Base-by-base conservation (phyloP, 371 early-diverging fungal genomes). In the Catenaria anguillulae region DNA sequence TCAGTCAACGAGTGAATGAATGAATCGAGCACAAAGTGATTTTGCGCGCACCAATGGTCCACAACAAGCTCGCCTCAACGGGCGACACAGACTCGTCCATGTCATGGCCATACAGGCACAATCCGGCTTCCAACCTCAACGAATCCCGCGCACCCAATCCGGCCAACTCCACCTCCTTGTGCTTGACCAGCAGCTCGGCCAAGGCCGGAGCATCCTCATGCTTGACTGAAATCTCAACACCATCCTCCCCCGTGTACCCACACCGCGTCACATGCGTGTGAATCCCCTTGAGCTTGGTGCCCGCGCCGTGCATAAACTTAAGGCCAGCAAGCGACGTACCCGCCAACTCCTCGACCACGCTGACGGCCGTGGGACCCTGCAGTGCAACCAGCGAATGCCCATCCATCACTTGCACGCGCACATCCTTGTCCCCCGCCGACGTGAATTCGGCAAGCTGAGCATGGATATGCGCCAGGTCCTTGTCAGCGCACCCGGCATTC, bases 221-320 rank as follows among this genome's bases (percentile, higher is more conserved):
- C 33, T 88, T 83, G 60, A 97, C 82, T 17, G 92, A 90, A 65
- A 95, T 87, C 87, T 97, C 98, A 69, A 97, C 96, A n/a, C 98
- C 98, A 73, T 97, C 98, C 74, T 97, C 98, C 59, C 98, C 98
- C 61, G 98, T 97, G 77, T 97, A 97, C 29, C 98, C 98, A 37
- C 90, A 92, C 46, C 98, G 86, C 43, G 96, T 88, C 36, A 95
- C 84, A 66, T 92, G 92, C 21, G 34, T 34, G 17, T 81, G 80
- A 31, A 89, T 77, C 60, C 91, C 92, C 55, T 76, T 79, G 60
- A 96, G 71, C 6, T 82, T 81, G 71, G 92, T 71, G 63, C 71
- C 66, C 60, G 79, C 75, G 19, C 84, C 85, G 31, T 84, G 83
- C 98, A 97, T 96, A 73, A 97, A 97, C 36, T 80, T 76, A 66